Evolutionary conservation across 371 early-diverging fungal species (phyloP).

Genomic region (Nematocida ausubeli): DNA sequence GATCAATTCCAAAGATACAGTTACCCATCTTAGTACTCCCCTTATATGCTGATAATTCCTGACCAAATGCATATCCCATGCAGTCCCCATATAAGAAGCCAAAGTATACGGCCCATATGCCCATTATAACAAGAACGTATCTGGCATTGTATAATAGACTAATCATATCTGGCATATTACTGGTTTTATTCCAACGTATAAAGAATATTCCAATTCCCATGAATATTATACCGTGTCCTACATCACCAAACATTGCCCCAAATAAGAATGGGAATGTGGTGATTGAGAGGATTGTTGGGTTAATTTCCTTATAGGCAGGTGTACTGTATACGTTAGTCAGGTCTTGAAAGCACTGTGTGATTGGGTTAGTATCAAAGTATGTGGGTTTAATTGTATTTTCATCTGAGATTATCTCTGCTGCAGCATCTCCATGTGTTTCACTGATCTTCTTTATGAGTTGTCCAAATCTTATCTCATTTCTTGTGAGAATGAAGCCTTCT

Average conservation of each 20-base stretch:
- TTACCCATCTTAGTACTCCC: background rate
- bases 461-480: constrained; percentile 52
- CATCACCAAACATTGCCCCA: constrained; percentile 99
- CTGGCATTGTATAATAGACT: constrained; percentile 85
- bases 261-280: constrained; percentile 97
- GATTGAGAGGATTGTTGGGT: constrained; percentile 91
- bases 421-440: constrained; percentile 58
- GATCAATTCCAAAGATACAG: constrained; percentile 71
- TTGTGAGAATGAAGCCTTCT: constrained; percentile 63
- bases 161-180: constrained; percentile 73
- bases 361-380: constrained; percentile 84
- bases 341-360: constrained; percentile 87
- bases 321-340: constrained; percentile 96
- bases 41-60: constrained; percentile 68
- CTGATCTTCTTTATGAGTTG: constrained; percentile 51
- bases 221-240: constrained; percentile 89
- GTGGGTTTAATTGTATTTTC: constrained; percentile 74
- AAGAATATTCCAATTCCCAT: constrained; percentile 74
- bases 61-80: constrained; percentile 78
- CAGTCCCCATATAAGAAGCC: constrained; percentile 96
- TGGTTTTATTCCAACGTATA: constrained; percentile 70
- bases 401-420: constrained; percentile 27
- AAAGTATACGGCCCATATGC: constrained; percentile 86
- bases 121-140: constrained; percentile 91
- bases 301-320: constrained; percentile 95